Evolutionary conservation across 768 basidiomycete genomes (phyloP).

Genomic region (Lactarius psammicola): DNA sequence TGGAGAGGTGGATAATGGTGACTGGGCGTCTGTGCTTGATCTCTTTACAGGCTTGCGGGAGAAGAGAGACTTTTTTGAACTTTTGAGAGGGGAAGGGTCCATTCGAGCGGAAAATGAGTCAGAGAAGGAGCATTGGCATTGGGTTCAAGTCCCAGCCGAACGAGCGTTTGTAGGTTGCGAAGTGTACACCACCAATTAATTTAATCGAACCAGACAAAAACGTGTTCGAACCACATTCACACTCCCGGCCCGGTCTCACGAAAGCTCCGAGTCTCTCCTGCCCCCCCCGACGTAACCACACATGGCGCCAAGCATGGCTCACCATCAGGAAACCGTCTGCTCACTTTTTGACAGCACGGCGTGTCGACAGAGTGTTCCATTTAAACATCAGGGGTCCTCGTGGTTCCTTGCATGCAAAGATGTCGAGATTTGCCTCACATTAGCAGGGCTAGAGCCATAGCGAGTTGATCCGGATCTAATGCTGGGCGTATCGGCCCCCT

Average conservation of each 20-base stretch:
- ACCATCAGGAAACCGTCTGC: conserved; percentile 19
- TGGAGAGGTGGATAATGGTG: neutral
- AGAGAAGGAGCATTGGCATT: conserved; percentile 22
- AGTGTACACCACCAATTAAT: neutral
- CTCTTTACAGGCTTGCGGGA: conserved; percentile 27
- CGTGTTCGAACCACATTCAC: conserved; percentile 4
- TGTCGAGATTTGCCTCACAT: neutral
- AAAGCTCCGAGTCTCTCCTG: neutral
- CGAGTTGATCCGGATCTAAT: neutral
- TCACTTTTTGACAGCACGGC: conserved; percentile 4
- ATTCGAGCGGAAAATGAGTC: conserved; percentile 9
- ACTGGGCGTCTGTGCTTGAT: conserved; percentile 10
- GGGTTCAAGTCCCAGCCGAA: conserved; percentile 4
- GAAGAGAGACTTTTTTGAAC: conserved; percentile 21
- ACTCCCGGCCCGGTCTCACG: neutral
- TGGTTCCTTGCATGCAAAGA: neutral
- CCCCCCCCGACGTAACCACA: too few species aligned
- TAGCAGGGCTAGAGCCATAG: neutral
- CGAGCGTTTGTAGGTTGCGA: conserved; percentile 12
- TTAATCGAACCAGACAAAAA: neutral
- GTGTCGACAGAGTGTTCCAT: neutral
- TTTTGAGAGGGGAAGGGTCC: conserved; percentile 5
- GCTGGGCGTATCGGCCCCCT: too few species aligned
- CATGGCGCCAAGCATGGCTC: too few species aligned
- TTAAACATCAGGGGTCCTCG: neutral